Evolutionary conservation across 1,284 basidiomycete species (phyloP).

Genomic region (Phylloboletellus chloephorus): DNA sequence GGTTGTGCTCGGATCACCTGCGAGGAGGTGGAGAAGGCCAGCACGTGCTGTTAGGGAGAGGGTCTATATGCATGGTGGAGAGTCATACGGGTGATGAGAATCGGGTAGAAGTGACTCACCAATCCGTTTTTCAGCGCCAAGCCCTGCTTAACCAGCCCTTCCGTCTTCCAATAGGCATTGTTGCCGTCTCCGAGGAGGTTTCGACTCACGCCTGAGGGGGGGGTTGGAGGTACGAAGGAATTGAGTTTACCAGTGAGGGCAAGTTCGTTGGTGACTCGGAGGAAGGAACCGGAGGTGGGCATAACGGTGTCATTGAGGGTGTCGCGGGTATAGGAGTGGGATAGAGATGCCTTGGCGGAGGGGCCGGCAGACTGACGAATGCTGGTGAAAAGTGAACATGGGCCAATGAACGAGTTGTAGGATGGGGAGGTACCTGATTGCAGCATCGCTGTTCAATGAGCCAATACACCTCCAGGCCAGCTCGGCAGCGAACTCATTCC

Average conservation of each 20-base stretch:
- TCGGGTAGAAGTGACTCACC: conserved; percentile 36
- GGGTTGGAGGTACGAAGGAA: conserved; percentile 10
- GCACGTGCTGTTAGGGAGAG: conserved; percentile 58
- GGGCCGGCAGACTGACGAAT: conserved; percentile 80
- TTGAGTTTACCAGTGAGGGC: conserved; percentile 21
- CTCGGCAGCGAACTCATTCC: conserved; percentile 79
- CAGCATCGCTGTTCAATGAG: conserved; percentile 67
- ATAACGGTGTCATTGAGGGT: conserved; percentile 67
- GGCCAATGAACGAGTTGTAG: background rate
- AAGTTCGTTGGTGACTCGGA: conserved; percentile 24
- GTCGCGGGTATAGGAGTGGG: conserved; percentile 75
- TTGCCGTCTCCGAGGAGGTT: conserved; percentile 48
- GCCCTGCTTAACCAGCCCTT: conserved; percentile 63
- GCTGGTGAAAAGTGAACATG: conserved; percentile 38
- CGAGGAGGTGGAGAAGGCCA: conserved; percentile 58
- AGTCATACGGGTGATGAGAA: background rate
- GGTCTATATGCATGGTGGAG: conserved; percentile 40
- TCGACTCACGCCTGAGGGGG: conserved; percentile 23
- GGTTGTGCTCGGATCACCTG: conserved; percentile 32
- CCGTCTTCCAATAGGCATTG: conserved; percentile 67
- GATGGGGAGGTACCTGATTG: conserved; percentile 58
- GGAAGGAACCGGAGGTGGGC: conserved; percentile 23
- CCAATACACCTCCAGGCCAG: conserved; percentile 72
- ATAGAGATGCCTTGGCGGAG: conserved; percentile 78
- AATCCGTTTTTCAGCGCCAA: conserved; percentile 52